Percentiles rank a stretch among this genome's conserved stretches.
Conservation (phyloP, 2,329 filamentous ascomycete genomes). For the Cladophialophora psammophila region DNA sequence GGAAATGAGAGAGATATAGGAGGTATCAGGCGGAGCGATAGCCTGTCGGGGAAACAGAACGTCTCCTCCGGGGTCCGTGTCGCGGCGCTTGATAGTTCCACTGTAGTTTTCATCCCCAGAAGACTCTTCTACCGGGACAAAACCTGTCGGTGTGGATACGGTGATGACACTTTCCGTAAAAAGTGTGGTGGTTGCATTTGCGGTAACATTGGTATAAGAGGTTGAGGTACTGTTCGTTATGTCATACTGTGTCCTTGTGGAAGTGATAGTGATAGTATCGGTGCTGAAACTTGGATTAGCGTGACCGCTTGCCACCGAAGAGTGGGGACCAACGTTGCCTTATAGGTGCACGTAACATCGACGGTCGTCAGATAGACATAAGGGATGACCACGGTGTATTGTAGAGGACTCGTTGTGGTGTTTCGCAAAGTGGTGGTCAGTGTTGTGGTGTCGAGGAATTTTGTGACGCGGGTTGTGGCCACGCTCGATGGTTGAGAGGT, state of each 20-base stretch:
- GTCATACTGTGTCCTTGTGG: constrained; percentile 6
- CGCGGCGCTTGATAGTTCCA: background rate
- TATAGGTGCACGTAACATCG: constrained; percentile 3
- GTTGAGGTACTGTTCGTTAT: background rate
- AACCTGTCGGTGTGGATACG: constrained; percentile 5
- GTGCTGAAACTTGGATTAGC: constrained; percentile 4
- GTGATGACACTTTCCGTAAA: background rate
- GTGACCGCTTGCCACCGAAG: background rate
- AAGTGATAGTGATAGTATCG: constrained; percentile 9
- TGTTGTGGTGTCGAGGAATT: background rate
- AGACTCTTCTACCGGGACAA: constrained; percentile 8
- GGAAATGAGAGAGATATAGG: constrained; percentile 14
- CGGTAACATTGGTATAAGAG: constrained; percentile 5
- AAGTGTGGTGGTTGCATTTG: background rate
- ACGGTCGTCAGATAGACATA: background rate
- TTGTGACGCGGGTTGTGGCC: background rate
- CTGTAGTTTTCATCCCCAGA: constrained; percentile 9
- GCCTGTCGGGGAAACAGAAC: constrained; percentile 3
- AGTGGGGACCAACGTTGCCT: background rate
- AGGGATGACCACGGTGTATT: background rate
- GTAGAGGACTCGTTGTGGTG: background rate
- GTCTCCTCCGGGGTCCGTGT: background rate
- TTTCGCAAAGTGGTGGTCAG: background rate
- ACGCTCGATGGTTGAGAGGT: background rate
- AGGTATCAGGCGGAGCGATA: background rate